Evolutionary conservation across 352 stramenopile species (phyloP), one percentile per base, ranked within the genome.

Genomic region (Globisporangium ultimum): DNA sequence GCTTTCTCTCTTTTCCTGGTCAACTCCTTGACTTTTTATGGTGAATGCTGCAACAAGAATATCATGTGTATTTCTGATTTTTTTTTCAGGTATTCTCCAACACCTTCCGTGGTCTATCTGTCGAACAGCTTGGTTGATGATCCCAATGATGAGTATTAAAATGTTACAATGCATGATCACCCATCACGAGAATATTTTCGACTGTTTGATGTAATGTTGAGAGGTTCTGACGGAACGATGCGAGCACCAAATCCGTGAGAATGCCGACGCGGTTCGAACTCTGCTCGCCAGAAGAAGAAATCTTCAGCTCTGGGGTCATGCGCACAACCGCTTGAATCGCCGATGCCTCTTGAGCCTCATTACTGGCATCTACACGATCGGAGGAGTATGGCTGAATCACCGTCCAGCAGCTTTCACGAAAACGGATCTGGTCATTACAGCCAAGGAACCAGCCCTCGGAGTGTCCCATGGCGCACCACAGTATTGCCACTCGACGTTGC

Each of bases 231-330:
- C 28, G 51, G 40, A 47, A n/a, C 11, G 22, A 15, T 12, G 28
- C 15, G 40, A 57, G n/a, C 18, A 57, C 40, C 10, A 57, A 18
- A 18, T 57, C 51, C n/a, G 51, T 57, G 34, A 57, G 38, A 32
- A 57, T 12, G 34, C 34, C 51, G 7, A 57, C 22, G 15, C 45
- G 34, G 20, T 32, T 12, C 32, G 34, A 48, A 13, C 13, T 45
- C 34, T 47, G 28, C 28, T 36, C 28, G 28, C 28, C 34, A 15
- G 12, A 45, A 7, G 50, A 45, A 45, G 15, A 18, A 15, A 32
- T 18, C 20, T 47, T 18, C 38, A 56, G 14, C 50, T 56, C 32
- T 20, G 50, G 50, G 15, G 50, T 45, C 50, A 56, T 47, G 8
- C 32, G 50, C 38, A 56, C 13, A 18, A 43, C 32, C 13, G 20